Percentiles rank a stretch among this genome's conserved stretches.
Evolutionary conservation across 495 filamentous ascomycete genomes (phyloP).

Genomic region (Talaromyces nanjingensis): DNA sequence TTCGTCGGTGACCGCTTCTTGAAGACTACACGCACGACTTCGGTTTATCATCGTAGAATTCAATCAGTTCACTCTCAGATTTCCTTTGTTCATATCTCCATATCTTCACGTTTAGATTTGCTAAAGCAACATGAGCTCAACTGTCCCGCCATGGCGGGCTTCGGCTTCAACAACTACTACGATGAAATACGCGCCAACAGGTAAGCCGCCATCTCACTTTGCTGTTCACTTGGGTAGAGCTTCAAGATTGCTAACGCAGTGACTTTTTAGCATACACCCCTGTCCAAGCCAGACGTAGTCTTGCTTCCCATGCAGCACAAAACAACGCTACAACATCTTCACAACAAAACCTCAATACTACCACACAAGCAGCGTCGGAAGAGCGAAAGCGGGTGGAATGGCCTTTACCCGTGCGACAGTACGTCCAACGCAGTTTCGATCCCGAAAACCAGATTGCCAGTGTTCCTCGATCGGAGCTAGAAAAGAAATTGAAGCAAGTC

Average conservation of each 20-base stretch:
- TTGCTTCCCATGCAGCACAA: slow-evolving; percentile 19
- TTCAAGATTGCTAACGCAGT: slow-evolving; percentile 11
- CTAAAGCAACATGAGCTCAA: slow-evolving; percentile 31
- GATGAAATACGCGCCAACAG: slow-evolving; percentile 21
- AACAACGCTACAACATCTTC: slow-evolving; percentile 20
- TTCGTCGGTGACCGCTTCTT: neutral
- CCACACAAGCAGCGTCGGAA: slow-evolving; percentile 10
- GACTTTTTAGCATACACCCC: slow-evolving; percentile 41
- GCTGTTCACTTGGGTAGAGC: slow-evolving; percentile 10
- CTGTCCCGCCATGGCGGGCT: slow-evolving; percentile 36
- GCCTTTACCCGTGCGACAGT: slow-evolving; percentile 67
- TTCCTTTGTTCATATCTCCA: slow-evolving; percentile 13
- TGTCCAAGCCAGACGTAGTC: slow-evolving; percentile 45
- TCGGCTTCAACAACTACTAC: slow-evolving; percentile 28
- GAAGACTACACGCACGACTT: neutral
- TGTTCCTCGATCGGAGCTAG: slow-evolving; percentile 63
- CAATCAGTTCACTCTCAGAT: slow-evolving; percentile 2
- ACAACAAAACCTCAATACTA: slow-evolving; percentile 11
- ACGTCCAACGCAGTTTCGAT: slow-evolving; percentile 80
- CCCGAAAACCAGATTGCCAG: slow-evolving; percentile 58
- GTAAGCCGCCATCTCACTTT: slow-evolving; percentile 19
- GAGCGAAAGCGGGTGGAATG: slow-evolving; percentile 53
- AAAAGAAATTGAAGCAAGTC: slow-evolving; percentile 74
- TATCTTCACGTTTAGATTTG: slow-evolving; percentile 12
- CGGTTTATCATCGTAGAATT: slow-evolving; percentile 8